These are phyloP conservation scores for Gnaphalium uliginosum DNA, from an alignment of 129 eudicot genomes.

Conservation along the genomic window DNA sequence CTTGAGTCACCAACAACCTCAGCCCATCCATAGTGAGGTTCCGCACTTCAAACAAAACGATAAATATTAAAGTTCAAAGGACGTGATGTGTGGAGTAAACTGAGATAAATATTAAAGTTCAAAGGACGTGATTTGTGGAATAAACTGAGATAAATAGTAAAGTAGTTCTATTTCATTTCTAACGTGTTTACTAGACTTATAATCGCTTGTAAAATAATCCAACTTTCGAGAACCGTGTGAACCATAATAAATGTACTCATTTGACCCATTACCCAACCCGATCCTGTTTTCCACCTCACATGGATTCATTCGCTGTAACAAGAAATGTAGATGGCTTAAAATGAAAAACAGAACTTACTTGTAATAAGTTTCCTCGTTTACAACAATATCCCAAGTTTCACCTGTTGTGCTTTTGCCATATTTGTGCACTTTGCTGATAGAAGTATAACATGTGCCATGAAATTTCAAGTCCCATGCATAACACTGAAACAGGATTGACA, in stretches of 20 bases:
- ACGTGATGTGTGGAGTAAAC: no score
- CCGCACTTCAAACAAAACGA: conserved; percentile 56
- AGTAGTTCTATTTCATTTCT: neutral
- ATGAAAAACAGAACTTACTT: conserved; percentile 50
- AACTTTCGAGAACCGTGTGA: no score
- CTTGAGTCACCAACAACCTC: conserved; percentile 90
- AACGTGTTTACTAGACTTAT: neutral
- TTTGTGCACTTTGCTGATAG: conserved; percentile 88
- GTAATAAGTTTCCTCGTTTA: conserved; percentile 83
- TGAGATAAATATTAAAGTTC: neutral
- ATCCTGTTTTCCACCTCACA: neutral
- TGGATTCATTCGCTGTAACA: neutral
- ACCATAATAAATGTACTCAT: neutral
- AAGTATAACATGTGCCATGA: neutral
- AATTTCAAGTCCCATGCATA: neutral
- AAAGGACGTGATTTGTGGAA: no score
- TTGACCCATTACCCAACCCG: neutral
- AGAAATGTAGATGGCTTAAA: neutral
- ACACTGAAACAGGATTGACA: neutral
- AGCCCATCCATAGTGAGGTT: conserved; percentile 98
- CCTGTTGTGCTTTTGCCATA: conserved; percentile 93
- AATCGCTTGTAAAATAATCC: neutral
- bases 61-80: neutral
- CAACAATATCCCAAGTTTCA: conserved; percentile 93
- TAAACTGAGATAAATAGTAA: no score